Base-by-base conservation (phyloP, 495 filamentous ascomycete species). In the Pseudevernia furfuracea region DNA sequence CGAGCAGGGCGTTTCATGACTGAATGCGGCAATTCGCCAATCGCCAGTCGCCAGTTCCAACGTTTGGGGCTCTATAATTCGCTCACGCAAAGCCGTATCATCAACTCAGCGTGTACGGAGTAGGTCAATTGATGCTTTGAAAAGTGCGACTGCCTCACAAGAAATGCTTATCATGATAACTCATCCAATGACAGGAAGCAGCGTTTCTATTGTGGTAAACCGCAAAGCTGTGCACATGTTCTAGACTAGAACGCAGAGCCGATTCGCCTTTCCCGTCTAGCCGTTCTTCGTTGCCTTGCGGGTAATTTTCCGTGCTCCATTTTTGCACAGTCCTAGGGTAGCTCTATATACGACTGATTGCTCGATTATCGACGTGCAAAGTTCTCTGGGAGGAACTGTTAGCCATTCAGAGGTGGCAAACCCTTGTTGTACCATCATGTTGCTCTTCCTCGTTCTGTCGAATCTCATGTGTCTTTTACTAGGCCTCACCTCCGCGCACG, bases 321-420 rank as follows among this genome's bases (percentile, higher is more conserved):
- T 55, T 55, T 1, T 55, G 52, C 15, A 55, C 1, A 21, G 52
- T 34, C 52, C 30, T 11, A 34, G 30, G 30, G 30, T 55, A 32
- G 30, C 17, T 55, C 52, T 55, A 55, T 55, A 55, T 55, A 55
- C 52, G 15, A 34, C 52, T 30, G 30, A 34, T 55, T 32, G 52
- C 52, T 55, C 52, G 52, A 55, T 55, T 55, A 4, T 55, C 52
- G 30, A 55, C 17, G 17, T 55, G 52, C 17, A 14, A 55, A 1
- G 52, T 15, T 55, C 6, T 32, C 52, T 34, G 28, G 7, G 9
- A 55, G 52, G 52, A 36, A 34, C 3, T 55, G 0, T 55, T 12
- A 32, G 30, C 52, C 3, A 34, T 15, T 17, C 30, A 21, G 52
- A 34, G 52, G 52, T 55, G 28, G n/a, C 52, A 34, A 9, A 0